These are phyloP conservation scores for Kwoniella sp. DNA, from an alignment of 768 basidiomycete species.

Conservation along the genomic window DNA sequence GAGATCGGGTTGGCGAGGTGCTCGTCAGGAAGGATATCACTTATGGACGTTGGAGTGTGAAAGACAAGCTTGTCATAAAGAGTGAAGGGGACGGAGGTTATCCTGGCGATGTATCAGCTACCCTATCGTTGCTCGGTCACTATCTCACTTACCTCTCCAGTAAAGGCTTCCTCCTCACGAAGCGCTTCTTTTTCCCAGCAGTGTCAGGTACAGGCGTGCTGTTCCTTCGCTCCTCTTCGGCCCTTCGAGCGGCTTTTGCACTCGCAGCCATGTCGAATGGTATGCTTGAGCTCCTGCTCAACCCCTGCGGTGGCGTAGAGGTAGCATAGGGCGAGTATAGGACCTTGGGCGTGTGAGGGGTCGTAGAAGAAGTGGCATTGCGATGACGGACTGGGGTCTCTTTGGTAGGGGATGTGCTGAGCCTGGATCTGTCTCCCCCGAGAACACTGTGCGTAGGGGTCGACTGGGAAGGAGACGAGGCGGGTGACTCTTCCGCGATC, in stretches of 20 bases:
- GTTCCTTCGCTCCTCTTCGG: constrained; percentile 13
- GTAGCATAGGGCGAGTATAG: constrained; percentile 38
- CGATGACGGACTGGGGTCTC: constrained; percentile 11
- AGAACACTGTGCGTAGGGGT: too few species aligned
- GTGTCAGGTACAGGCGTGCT: constrained; percentile 1
- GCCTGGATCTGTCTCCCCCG: too few species aligned
- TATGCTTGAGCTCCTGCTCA: constrained; percentile 37
- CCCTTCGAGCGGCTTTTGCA: constrained; percentile 23
- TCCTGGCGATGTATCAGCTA: constrained; percentile 12
- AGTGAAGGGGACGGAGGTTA: constrained; percentile 15
- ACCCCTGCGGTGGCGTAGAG: constrained; percentile 29
- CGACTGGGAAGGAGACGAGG: neutral
- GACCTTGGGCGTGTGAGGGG: constrained; percentile 32
- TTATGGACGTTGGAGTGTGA: constrained; percentile 22
- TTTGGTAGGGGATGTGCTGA: neutral
- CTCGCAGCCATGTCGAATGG: constrained; percentile 44
- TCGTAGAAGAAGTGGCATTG: constrained; percentile 1
- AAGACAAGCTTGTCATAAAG: constrained; percentile 26
- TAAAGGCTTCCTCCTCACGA: constrained; percentile 33
- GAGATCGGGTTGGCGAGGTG: constrained; percentile 37
- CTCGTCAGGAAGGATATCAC: constrained; percentile 30
- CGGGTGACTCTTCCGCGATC: constrained; percentile 4
- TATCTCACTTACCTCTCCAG: constrained; percentile 28
- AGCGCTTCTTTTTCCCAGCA: constrained; percentile 23
- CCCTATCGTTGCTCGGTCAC: neutral